phyloP scores from a whole-genome alignment of 805 yeast genomes.

The Saccharomycopsis fermentans region DNA sequence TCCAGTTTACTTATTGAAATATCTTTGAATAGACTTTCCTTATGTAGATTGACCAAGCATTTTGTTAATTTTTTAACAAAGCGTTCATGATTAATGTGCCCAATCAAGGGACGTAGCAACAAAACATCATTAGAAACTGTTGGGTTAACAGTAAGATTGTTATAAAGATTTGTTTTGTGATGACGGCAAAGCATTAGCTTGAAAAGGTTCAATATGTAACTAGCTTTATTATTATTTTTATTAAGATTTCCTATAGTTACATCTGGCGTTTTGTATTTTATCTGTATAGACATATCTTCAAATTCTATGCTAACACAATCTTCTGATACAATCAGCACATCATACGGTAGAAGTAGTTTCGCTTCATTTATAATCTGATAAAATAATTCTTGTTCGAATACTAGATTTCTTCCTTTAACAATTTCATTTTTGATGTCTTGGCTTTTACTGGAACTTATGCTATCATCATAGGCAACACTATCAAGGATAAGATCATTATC shows the following conservation, averaged over 20 bases:
- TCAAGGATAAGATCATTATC: neutral
- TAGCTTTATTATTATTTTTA: slow-evolving; percentile 35
- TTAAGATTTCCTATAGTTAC: neutral
- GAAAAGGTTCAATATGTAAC: slow-evolving; percentile 40
- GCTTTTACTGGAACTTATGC: slow-evolving; percentile 23
- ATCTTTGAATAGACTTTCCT: neutral
- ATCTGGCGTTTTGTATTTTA: slow-evolving; percentile 44
- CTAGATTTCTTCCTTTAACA: slow-evolving; percentile 54
- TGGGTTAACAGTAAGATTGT: slow-evolving; percentile 18
- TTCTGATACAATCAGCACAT: slow-evolving; percentile 53
- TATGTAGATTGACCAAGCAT: slow-evolving; percentile 6
- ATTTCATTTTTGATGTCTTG: slow-evolving; percentile 40
- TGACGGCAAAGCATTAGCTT: slow-evolving; percentile 54
- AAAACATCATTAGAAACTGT: slow-evolving; percentile 24
- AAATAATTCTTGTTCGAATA: slow-evolving; percentile 86
- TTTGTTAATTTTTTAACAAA: slow-evolving; percentile 23
- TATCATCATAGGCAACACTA: slow-evolving; percentile 13
- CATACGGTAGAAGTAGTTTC: slow-evolving; percentile 51
- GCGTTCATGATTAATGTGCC: slow-evolving; percentile 46
- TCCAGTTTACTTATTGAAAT: neutral
- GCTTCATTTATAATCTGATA: slow-evolving; percentile 73
- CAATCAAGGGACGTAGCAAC: slow-evolving; percentile 47
- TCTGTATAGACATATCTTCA: slow-evolving; percentile 56
- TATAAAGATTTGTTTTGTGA: slow-evolving; percentile 35
- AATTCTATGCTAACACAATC: slow-evolving; percentile 58